phyloP scores from a whole-genome alignment of 805 yeast species.

The Brettanomyces anomalus region DNA sequence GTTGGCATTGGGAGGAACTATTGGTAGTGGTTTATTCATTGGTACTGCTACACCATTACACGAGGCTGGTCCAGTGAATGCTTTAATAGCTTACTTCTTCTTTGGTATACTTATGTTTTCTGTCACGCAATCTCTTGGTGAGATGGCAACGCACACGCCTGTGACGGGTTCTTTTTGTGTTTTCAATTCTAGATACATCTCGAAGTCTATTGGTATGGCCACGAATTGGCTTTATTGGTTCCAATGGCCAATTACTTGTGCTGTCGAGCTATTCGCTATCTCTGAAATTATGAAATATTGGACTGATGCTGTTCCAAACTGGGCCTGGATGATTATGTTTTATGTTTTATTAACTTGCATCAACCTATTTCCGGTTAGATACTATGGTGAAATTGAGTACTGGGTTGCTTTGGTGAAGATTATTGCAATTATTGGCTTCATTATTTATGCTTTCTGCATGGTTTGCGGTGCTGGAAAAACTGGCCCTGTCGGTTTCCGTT shows the following conservation, averaged over 20 bases:
- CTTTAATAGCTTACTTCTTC: conserved; percentile 52
- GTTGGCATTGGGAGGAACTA: conserved; percentile 73
- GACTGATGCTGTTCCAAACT: conserved; percentile 60
- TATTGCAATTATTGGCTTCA: conserved; percentile 57
- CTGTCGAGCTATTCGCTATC: conserved; percentile 60
- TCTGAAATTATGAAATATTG: conserved; percentile 58
- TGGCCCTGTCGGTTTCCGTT: conserved; percentile 69
- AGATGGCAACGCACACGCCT: conserved; percentile 72
- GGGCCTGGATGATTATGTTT: conserved; percentile 63
- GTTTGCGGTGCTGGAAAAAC: conserved; percentile 62
- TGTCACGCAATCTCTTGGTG: conserved; percentile 66
- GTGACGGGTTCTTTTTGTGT: conserved; percentile 59
- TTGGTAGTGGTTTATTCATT: conserved; percentile 71
- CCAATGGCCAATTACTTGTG: conserved; percentile 67
- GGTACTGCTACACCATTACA: conserved; percentile 46
- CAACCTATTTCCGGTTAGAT: conserved; percentile 59
- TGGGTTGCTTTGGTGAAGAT: conserved; percentile 64
- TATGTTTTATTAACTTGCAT: conserved; percentile 43
- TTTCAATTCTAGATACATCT: conserved; percentile 56
- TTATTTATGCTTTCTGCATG: conserved; percentile 57
- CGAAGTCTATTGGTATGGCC: conserved; percentile 63
- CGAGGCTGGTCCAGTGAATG: conserved; percentile 59
- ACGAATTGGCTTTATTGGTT: conserved; percentile 69
- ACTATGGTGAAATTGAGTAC: conserved; percentile 66
- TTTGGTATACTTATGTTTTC: conserved; percentile 56